Evolutionary conservation across 2,329 filamentous ascomycete species (phyloP), one percentile per base, ranked within the genome.

Genomic region (Fusarium burgessii): DNA sequence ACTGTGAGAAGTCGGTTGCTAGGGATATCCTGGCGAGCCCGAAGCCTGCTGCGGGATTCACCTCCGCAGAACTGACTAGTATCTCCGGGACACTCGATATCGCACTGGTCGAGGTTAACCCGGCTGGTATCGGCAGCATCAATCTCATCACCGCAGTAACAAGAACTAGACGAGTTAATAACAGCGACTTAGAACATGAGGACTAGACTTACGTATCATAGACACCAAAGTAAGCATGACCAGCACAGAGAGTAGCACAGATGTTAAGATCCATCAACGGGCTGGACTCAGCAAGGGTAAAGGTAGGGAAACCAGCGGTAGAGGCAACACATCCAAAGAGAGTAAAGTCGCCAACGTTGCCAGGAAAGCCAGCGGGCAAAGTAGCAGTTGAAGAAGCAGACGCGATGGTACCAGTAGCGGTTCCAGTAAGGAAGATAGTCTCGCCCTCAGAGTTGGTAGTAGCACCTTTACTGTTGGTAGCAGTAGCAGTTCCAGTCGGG

Each of bases 251-350:
- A n/a, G 60, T 50, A 18, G 69, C 71, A 51, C 78, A 80, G 4
- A 65, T 29, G 7, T 79, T 66, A 17, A 78, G 50, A n/a, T 65
- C 72, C 74, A 76, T 76, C 13, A 51, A 7, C 4, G 25, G 27
- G 15, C 62, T 64, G 3, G 64, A 42, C 10, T 66, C 61, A 6
- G 66, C 38, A 35, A 68, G 65, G 9, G 58, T 32, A 15, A 77
- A 78, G 23, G 58, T 70, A 10, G 74, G 71, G 60, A 77, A 78
- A 12, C 62, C 68, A 1, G 46, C 49, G 3, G 43, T n/a, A 7
- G 74, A 77, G 10, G 41, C 49, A 29, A 71, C 66, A 50, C 79
- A 80, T 38, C 78, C 79, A 18, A 71, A 68, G 33, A 76, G 59
- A 17, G 50, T 49, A 58, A 77, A 78, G 55, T 66, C 62, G 8